Base-by-base conservation (phyloP, 2,329 filamentous ascomycete species). In the Botrytis porri region DNA sequence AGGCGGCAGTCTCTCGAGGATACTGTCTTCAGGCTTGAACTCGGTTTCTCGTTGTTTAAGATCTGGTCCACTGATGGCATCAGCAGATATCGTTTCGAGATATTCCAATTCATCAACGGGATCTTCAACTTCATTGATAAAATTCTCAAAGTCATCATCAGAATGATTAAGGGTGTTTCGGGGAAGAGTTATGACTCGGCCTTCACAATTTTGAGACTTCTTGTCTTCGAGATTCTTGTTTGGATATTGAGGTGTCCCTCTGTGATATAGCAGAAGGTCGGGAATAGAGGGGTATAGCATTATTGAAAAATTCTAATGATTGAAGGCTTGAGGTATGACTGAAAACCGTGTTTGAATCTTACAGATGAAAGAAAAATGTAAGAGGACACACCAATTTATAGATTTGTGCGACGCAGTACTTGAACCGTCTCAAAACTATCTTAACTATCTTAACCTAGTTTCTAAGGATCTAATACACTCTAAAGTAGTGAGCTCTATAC, bases 211-310 rank as follows among this genome's bases (percentile, higher is more conserved):
- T 54, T n/a, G 25, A n/a, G 12, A 10, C 25, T 54, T 54, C 25
- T n/a, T 16, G 2, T 8, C 5, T 54, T 16, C 25, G 25, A 54
- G 12, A n/a, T 29, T 16, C 5, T 7, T n/a, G 48, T 54, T 25
- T n/a, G 9, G 4, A 51, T 51, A n/a, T 51, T 51, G 45, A 12
- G 25, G 5, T 12, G 12, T 9, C 45, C 3, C 9, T 10, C 10
- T 22, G 45, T 4, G 12, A 48, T 12, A 1, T 25, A 4, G 22
- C 22, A 3, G 25, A 12, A 2, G 0, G 22, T 3, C 45, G 22
- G 4, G 22, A 10, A n/a, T 1, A 25, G 4, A 0, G 9, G 0
- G 22, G 45, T 12, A 5, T 14, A 0, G 3, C 48, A 54, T 54
- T 6, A 14, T 8, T 16, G 25, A 54, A n/a, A 54, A 7, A 3